A percentile compares a stretch with the other conserved stretches of the same genome.
Conservation (phyloP, 768 basidiomycete genomes). For the Hemileccinum impolitum region DNA sequence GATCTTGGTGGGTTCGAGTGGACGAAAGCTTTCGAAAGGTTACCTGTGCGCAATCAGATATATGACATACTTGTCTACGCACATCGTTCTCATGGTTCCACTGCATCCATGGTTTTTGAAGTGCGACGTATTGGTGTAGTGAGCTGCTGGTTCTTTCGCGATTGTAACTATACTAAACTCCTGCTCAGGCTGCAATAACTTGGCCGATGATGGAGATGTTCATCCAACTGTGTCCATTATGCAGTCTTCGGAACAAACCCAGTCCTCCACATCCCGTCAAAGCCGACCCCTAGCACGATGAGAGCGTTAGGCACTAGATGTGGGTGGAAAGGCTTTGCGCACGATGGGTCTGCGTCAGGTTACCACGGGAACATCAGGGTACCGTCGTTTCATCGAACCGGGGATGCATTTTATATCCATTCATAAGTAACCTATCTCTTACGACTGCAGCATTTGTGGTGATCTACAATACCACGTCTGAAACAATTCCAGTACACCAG, state of each 20-base stretch:
- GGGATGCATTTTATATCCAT: constrained; percentile 11
- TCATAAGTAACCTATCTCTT: constrained; percentile 12
- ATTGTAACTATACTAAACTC: constrained; percentile 4
- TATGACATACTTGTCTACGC: constrained; percentile 68
- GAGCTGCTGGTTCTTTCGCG: constrained; percentile 24
- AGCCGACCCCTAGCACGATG: constrained; percentile 14
- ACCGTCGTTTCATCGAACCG: constrained; percentile 2
- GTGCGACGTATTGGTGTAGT: constrained; percentile 59
- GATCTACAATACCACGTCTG: constrained; percentile 11
- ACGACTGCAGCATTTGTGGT: constrained; percentile 1
- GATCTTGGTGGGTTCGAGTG: constrained; percentile 31
- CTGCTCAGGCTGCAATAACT: constrained; percentile 57
- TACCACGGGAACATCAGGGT: neutral
- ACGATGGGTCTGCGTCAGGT: too few relatives aligned
- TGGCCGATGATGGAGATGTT: constrained; percentile 77
- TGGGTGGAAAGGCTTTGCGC: neutral
- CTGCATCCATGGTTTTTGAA: constrained; percentile 54
- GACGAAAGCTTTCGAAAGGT: constrained; percentile 49
- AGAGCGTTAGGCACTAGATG: constrained; percentile 21
- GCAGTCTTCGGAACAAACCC: constrained; percentile 42
- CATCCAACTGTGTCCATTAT: constrained; percentile 55
- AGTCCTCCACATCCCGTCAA: constrained; percentile 19
- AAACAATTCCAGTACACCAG: neutral
- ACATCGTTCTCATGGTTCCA: constrained; percentile 55
- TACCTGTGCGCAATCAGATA: constrained; percentile 65